phyloP scores from a whole-genome alignment of 176 grass and related monocot genomes.

The Cocos nucifera region DNA sequence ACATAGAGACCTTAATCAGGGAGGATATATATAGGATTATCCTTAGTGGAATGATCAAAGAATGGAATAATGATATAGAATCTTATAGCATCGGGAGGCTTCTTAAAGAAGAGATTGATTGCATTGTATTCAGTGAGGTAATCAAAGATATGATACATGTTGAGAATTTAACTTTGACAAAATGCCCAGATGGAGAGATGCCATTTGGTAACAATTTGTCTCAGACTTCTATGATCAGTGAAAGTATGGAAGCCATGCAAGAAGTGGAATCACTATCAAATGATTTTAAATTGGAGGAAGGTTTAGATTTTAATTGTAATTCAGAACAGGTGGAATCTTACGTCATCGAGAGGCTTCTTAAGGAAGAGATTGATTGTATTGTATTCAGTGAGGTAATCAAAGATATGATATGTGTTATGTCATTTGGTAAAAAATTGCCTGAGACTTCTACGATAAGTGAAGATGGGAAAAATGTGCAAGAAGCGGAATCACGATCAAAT shows the following conservation, averaged over 20 bases:
- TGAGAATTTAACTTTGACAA: no score
- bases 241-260: no score
- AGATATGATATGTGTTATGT: conserved; percentile 6
- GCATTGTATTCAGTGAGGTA: conserved; percentile 16
- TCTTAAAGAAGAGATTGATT: conserved; percentile 20
- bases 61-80: conserved; percentile 7
- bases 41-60: conserved; percentile 11
- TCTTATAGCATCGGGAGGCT: conserved; percentile 10
- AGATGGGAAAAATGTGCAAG: not conserved
- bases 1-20: conserved; percentile 1
- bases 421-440: no score
- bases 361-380: conserved; percentile 17
- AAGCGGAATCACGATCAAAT: not conserved
- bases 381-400: conserved; percentile 21
- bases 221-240: no score
- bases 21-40: conserved; percentile 12
- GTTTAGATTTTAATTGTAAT: no score
- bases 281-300: no score
- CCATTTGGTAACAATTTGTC: no score
- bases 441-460: no score
- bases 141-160: conserved; percentile 4
- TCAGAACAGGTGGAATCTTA: not conserved
- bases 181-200: no score
- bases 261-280: no score
- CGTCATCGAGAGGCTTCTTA: conserved; percentile 14